These are phyloP conservation scores for Trichoderma guizhouense DNA, from an alignment of 2,329 filamentous ascomycete genomes.

Conservation along the genomic window DNA sequence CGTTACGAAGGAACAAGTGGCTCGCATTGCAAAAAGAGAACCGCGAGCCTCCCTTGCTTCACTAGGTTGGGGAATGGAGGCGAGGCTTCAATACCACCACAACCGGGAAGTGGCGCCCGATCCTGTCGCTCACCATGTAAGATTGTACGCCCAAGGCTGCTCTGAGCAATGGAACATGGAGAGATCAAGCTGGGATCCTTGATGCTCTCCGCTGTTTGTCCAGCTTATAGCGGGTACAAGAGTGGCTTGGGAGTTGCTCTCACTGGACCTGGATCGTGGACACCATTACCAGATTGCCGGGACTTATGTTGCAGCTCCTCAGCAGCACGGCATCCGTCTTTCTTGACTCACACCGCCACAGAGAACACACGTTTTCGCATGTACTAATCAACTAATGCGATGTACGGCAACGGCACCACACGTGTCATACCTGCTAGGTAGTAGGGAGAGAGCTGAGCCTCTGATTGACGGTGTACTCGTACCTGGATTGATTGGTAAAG, in stretches of 20 bases:
- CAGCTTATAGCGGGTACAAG: background rate
- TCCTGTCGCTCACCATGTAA: background rate
- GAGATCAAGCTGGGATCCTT: background rate
- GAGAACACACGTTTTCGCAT: background rate
- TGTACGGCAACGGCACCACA: background rate
- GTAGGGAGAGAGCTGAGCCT: background rate
- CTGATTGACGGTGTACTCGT: background rate
- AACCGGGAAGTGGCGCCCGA: background rate
- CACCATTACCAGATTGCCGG: slow-evolving; percentile 21
- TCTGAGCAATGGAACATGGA: background rate
- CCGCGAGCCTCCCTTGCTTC: slow-evolving; percentile 2
- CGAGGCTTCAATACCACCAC: background rate
- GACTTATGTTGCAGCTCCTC: slow-evolving; percentile 19
- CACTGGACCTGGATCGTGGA: slow-evolving; percentile 8
- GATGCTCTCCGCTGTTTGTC: background rate
- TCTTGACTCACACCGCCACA: slow-evolving; percentile 14
- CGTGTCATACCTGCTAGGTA: background rate
- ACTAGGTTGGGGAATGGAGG: background rate
- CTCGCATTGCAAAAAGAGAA: background rate
- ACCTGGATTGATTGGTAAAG: background rate
- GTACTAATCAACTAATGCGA: background rate
- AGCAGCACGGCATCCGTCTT: slow-evolving; percentile 10
- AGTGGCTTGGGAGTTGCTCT: slow-evolving; percentile 2
- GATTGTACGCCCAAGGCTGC: background rate
- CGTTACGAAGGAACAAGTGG: background rate